Evolutionary conservation across 169 alveolate species (phyloP).

Genomic region (Ichthyophthirius multifiliis): DNA sequence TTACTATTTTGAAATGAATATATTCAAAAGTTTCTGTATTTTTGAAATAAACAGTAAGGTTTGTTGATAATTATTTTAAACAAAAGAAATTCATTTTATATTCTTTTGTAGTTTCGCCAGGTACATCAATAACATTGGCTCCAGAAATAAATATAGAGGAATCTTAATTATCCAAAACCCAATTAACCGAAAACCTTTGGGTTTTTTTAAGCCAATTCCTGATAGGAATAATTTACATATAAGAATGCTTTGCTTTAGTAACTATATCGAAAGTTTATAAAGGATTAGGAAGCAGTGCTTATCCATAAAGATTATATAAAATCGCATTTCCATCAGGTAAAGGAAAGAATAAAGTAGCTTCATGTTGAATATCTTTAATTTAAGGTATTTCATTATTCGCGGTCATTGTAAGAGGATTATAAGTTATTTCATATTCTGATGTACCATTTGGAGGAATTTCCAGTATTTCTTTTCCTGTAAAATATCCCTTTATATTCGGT

Average conservation of each 20-base stretch:
- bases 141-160: slow-evolving; percentile 84
- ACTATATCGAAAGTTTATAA: slow-evolving; percentile 53
- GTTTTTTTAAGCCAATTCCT: slow-evolving; percentile 85
- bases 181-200: slow-evolving; percentile 83
- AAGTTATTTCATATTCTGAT: slow-evolving; percentile 78
- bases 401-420: slow-evolving; percentile 86
- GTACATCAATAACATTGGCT: slow-evolving; percentile 85
- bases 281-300: slow-evolving; percentile 76
- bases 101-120: slow-evolving; percentile 79
- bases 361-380: slow-evolving; percentile 65
- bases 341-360: slow-evolving; percentile 88
- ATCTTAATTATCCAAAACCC: slow-evolving; percentile 72
- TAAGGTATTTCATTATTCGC: slow-evolving; percentile 59
- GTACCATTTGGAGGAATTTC: slow-evolving; percentile 73
- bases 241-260: slow-evolving; percentile 75
- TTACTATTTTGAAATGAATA: slow-evolving; percentile 58
- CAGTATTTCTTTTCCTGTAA: slow-evolving; percentile 74
- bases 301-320: slow-evolving; percentile 80
- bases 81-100: slow-evolving; percentile 79
- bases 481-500: slow-evolving; percentile 66
- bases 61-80: slow-evolving; percentile 64
- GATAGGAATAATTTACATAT: slow-evolving; percentile 67
- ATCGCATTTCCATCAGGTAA: slow-evolving; percentile 89
- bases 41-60: slow-evolving; percentile 74
- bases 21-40: slow-evolving; percentile 78